These are phyloP conservation scores for Boletus edulis DNA, from an alignment of 768 basidiomycete species.

Conservation along the genomic window DNA sequence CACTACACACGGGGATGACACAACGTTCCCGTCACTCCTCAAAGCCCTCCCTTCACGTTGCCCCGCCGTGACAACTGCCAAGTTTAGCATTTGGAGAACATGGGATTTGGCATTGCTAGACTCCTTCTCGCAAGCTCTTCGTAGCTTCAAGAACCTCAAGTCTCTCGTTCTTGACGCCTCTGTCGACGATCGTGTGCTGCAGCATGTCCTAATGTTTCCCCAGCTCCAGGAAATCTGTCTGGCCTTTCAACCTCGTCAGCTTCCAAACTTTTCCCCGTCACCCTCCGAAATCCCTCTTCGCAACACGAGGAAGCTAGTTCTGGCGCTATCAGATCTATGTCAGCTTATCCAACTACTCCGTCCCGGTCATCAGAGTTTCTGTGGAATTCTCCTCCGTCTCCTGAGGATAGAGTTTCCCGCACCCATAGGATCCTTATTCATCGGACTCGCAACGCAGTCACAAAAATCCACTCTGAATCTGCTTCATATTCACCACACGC, in stretches of 20 bases:
- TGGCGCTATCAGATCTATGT: background rate
- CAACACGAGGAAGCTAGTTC: background rate
- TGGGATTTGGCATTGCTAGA: background rate
- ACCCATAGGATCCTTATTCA: background rate
- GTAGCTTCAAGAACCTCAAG: background rate
- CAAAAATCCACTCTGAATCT: background rate
- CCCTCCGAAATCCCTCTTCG: background rate
- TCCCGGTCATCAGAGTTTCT: background rate
- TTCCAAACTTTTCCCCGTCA: background rate
- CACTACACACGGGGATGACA: background rate
- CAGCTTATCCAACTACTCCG: background rate
- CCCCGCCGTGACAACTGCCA: background rate
- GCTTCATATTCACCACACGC: background rate
- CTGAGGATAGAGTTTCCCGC: background rate
- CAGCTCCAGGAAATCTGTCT: background rate
- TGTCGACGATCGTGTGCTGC: background rate
- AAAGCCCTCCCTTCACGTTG: background rate
- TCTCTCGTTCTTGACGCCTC: background rate
- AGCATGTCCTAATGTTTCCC: too few species aligned
- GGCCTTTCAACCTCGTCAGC: background rate
- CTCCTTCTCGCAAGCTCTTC: background rate
- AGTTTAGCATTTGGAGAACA: background rate
- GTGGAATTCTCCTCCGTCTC: background rate
- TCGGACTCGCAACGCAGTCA: background rate
- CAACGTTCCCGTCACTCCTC: background rate